Percentiles rank a stretch among this genome's conserved stretches.
Evolutionary conservation across 768 basidiomycete genomes (phyloP).

Genomic region (Tulasnella sp.): DNA sequence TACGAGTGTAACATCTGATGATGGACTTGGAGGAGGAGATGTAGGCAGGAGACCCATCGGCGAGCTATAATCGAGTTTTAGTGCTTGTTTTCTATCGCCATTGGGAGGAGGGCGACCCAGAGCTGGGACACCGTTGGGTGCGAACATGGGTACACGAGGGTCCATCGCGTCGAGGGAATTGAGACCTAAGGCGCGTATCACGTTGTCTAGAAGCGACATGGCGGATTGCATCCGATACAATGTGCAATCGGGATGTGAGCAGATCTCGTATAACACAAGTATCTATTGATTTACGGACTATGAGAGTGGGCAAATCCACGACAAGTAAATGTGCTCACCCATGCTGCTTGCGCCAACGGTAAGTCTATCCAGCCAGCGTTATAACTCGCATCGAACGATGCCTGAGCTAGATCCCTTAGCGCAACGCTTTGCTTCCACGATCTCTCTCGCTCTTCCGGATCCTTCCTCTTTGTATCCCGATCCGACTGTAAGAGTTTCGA

Average conservation of each 20-base stretch:
- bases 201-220: background rate
- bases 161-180: slow-evolving; percentile 1
- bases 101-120: background rate
- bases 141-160: background rate
- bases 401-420: slow-evolving; percentile 3
- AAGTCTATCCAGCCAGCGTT: slow-evolving; percentile 3
- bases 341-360: slow-evolving; percentile 13
- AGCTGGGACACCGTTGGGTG: background rate
- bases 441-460: background rate
- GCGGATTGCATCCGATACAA: background rate
- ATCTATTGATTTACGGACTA: background rate
- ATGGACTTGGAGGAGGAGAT: background rate
- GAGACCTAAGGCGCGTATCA: background rate
- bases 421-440: background rate
- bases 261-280: slow-evolving; percentile 7
- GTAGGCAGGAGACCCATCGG: too few species aligned
- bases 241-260: background rate
- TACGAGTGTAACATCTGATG: too few species aligned
- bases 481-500: slow-evolving; percentile 5
- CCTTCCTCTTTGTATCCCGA: slow-evolving; percentile 28
- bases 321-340: background rate
- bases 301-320: background rate
- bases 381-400: background rate
- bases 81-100: too few species aligned
- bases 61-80: too few species aligned